These are phyloP conservation scores for Komagataella kurtzmanii DNA, from an alignment of 805 yeast genomes.

Conservation along the genomic window DNA sequence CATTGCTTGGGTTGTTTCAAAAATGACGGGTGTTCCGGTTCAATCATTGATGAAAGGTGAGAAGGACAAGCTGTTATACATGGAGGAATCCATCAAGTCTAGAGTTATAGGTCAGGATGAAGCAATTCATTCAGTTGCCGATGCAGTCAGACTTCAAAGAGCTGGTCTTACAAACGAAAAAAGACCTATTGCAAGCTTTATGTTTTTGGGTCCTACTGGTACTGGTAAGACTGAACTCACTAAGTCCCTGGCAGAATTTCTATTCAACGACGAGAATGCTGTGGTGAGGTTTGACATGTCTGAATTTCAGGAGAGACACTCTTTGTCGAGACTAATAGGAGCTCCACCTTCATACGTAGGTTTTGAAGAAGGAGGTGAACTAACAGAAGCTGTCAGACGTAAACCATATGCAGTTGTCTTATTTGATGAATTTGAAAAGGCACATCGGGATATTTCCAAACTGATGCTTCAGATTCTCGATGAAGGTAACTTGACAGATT, in stretches of 20 bases:
- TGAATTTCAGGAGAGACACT: constrained; percentile 91
- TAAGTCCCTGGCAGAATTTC: constrained; percentile 80
- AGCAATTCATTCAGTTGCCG: constrained; percentile 80
- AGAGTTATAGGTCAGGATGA: constrained; percentile 94
- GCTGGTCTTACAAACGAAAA: constrained; percentile 93
- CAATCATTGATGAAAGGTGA: constrained; percentile 88
- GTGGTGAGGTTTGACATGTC: constrained; percentile 95
- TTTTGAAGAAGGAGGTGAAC: constrained; percentile 90
- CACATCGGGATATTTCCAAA: constrained; percentile 92
- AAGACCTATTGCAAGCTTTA: constrained; percentile 91
- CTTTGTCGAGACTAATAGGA: constrained; percentile 84
- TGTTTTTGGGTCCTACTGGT: constrained; percentile 97
- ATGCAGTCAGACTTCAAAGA: constrained; percentile 90
- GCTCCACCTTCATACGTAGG: constrained; percentile 98
- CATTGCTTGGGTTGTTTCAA: constrained; percentile 81
- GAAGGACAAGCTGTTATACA: constrained; percentile 74
- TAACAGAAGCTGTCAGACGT: constrained; percentile 91
- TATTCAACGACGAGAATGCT: constrained; percentile 79
- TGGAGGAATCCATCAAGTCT: constrained; percentile 68
- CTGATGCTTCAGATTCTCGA: constrained; percentile 83
- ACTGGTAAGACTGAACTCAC: constrained; percentile 97
- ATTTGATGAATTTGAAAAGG: constrained; percentile 95
- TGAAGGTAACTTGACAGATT: constrained; percentile 89
- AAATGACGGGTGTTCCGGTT: constrained; percentile 94
- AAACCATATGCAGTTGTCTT: constrained; percentile 88